A percentile compares a stretch with the other conserved stretches of the same genome.
These are phyloP conservation scores for Debaryomyces subglobosus DNA, from an alignment of 1,139 yeast species.

Conservation along the genomic window DNA sequence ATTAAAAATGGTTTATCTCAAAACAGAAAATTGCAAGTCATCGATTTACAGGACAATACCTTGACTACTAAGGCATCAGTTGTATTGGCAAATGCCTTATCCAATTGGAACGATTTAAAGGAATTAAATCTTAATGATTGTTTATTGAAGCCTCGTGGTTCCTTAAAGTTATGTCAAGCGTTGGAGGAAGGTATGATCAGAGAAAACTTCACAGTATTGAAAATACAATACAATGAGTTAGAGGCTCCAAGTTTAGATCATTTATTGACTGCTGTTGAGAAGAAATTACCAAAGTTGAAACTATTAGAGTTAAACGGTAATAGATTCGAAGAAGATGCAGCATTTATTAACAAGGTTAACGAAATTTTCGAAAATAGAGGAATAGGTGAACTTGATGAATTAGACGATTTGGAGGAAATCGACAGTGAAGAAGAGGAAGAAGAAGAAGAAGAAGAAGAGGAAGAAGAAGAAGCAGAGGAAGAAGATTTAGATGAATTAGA, in stretches of 20 bases:
- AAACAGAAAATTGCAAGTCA: conserved; percentile 61
- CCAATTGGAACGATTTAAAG: conserved; percentile 47
- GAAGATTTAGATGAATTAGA: conserved; percentile 62
- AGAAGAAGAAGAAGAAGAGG: conserved; percentile 62
- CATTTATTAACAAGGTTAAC: conserved; percentile 34
- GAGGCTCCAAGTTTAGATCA: conserved; percentile 63
- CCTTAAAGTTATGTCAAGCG: conserved; percentile 54
- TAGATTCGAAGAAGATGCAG: conserved; percentile 59
- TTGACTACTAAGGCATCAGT: conserved; percentile 76
- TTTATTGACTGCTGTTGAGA: conserved; percentile 54
- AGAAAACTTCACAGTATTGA: conserved; percentile 55
- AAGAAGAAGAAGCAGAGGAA: conserved; percentile 51
- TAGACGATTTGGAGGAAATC: conserved; percentile 91
- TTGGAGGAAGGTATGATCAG: conserved; percentile 40
- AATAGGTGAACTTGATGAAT: conserved; percentile 80
- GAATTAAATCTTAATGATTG: conserved; percentile 92
- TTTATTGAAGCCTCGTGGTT: conserved; percentile 78
- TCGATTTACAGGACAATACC: conserved; percentile 95
- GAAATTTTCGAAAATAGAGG: conserved; percentile 74
- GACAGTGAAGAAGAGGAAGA: conserved; percentile 86
- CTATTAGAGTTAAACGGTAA: conserved; percentile 88
- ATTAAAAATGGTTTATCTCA: conserved; percentile 70
- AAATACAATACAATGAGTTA: conserved; percentile 88
- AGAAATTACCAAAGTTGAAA: conserved; percentile 63
- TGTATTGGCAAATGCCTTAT: conserved; percentile 50